Evolutionary conservation across 2,329 filamentous ascomycete genomes (phyloP).

Genomic region (Microdochium trichocladiopsis): DNA sequence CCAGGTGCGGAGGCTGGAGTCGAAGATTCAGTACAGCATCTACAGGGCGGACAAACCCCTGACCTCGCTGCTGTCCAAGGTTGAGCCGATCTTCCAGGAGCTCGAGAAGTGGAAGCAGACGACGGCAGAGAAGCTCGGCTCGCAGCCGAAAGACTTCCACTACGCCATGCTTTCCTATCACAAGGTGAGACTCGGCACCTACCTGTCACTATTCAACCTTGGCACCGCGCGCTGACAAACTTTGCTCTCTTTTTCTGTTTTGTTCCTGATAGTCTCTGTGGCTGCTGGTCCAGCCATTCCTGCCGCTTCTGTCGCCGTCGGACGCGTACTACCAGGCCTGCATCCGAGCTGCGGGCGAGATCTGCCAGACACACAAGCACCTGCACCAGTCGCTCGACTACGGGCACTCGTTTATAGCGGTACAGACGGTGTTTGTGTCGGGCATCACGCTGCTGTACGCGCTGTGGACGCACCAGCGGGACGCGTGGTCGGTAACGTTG

Average conservation of each 20-base stretch:
- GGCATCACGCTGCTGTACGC: constrained; percentile 30
- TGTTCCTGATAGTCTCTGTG: constrained; percentile 22
- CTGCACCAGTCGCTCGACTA: constrained; percentile 31
- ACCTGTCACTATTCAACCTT: no score
- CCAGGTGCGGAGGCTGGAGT: constrained; percentile 37
- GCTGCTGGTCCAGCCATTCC: constrained; percentile 42
- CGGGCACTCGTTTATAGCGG: constrained; percentile 32
- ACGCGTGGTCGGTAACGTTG: constrained; percentile 38
- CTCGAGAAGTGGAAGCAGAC: constrained; percentile 38
- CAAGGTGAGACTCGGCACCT: constrained; percentile 15
- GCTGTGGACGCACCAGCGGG: constrained; percentile 32
- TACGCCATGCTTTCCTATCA: constrained; percentile 43
- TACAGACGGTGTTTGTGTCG: constrained; percentile 34
- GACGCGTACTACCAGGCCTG: constrained; percentile 39
- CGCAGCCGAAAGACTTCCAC: constrained; percentile 26
- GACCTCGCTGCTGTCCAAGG: constrained; percentile 34
- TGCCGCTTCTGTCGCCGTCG: constrained; percentile 33
- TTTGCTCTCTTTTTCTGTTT: no score
- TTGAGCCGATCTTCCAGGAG: constrained; percentile 34
- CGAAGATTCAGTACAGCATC: constrained; percentile 42
- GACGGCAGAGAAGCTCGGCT: constrained; percentile 21
- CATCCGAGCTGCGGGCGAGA: constrained; percentile 28
- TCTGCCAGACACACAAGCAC: constrained; percentile 33
- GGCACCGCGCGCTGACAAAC: no score
- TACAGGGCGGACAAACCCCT: constrained; percentile 40